Evolutionary conservation across 192 early-diverging fungal genomes (phyloP).

Genomic region (Chytriomyces sp.): DNA sequence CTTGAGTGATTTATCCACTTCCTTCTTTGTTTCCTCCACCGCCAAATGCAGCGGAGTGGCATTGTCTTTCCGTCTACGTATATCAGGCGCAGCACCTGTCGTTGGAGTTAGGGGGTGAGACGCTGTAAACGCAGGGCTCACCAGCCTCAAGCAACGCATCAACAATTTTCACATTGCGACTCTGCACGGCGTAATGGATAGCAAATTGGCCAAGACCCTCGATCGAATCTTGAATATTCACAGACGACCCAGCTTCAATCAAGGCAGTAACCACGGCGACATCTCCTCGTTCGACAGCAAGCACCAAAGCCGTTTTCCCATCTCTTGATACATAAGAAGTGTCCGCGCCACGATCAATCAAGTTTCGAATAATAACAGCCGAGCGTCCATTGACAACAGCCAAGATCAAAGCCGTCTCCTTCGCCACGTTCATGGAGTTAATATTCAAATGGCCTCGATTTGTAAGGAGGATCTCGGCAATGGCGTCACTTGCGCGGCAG

Average conservation of each 20-base stretch:
- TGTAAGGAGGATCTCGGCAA: slow-evolving; percentile 3
- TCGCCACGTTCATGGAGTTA: slow-evolving; percentile 12
- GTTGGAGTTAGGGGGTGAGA: too few species aligned
- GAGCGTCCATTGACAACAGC: slow-evolving; percentile 16
- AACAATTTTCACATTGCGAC: slow-evolving; percentile 44
- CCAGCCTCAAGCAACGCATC: slow-evolving; percentile 47
- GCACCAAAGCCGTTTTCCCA: slow-evolving; percentile 28
- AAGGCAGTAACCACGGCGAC: slow-evolving; percentile 1
- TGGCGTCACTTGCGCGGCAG: not conserved
- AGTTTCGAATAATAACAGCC: slow-evolving; percentile 13
- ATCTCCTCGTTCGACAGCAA: slow-evolving; percentile 7
- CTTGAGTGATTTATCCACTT: slow-evolving; percentile 47
- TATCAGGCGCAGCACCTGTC: slow-evolving; percentile 29
- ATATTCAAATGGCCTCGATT: slow-evolving; percentile 15
- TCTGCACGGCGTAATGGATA: slow-evolving; percentile 47
- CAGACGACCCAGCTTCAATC: slow-evolving; percentile 22
- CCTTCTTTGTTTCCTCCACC: slow-evolving; percentile 46
- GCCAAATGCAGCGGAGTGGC: slow-evolving; percentile 56
- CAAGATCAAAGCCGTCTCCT: slow-evolving; percentile 36
- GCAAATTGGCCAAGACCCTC: slow-evolving; percentile 30
- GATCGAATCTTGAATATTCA: slow-evolving; percentile 32
- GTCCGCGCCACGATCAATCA: slow-evolving; percentile 33
- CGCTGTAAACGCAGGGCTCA: too few species aligned
- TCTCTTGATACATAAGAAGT: slow-evolving; percentile 11
- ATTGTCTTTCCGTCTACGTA: slow-evolving; percentile 16